Base-by-base conservation (phyloP, 2,329 filamentous ascomycete species). In the Pleoardoris graminearum region DNA sequence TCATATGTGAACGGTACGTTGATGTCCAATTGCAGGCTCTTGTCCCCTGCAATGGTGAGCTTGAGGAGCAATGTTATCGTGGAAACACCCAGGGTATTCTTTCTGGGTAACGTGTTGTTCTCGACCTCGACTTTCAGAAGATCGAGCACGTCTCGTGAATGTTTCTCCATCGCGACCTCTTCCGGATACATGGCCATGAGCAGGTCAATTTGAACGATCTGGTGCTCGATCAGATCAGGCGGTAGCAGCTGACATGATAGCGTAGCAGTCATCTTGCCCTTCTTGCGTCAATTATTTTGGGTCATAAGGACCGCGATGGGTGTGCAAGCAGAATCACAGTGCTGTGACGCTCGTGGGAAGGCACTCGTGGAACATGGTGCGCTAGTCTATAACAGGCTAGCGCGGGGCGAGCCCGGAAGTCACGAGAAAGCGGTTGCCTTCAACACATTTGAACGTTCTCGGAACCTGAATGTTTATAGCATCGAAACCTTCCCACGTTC, bases 141-240 rank as follows among this genome's bases (percentile, higher is more conserved):
- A 23, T 62, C 50, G 3, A 69, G 49, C 2, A 47, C 22, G 1
- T 39, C 27, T 16, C 52, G 29, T 2, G 57, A 53, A 5, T 42
- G 17, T 3, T 53, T 46, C 3, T 61, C 57, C 17, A 67, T 49
- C 7, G 11, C 38, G 5, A 60, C 7, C 16, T 67, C 63, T 3
- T 62, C 61, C 3, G 61, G 65, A 33, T 67, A 69, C 66, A 69
- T 69, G 2, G 66, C 63, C 29, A 62, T 48, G 21, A 69, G 36
- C 14, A 69, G 58, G 44, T 69, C 66, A 33, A 69, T 57, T 41
- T 67, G 65, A 21, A 63, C 63, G 21, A 69, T 57, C 19, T 69
- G 66, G 3, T 67, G 57, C 53, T 69, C 66, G 11, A 69, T 35
- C 6, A 67, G 47, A 4, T 65, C 61, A 2, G 41, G 48, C 7